A percentile compares a stretch with the other conserved stretches of the same genome.
Evolutionary conservation across 225 moss, liverwort and hornwort species (phyloP).

Genomic region (Polytrichum commune): DNA sequence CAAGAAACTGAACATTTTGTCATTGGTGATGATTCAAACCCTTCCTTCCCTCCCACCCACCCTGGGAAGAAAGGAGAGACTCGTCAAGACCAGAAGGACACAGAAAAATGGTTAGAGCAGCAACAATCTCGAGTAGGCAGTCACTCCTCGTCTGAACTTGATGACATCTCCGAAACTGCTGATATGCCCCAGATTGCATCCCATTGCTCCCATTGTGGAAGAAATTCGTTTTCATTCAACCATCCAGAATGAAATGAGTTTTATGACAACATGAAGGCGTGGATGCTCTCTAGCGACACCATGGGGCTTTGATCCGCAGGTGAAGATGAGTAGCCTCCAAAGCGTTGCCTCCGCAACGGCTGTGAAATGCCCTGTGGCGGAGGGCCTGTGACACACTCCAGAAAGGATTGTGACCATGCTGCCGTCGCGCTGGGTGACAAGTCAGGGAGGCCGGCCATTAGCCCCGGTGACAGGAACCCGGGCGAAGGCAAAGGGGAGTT

Average conservation of each 20-base stretch:
- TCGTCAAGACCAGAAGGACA: no score
- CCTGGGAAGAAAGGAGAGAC: no score
- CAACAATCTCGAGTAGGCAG: constrained; percentile 12
- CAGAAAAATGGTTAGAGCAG: constrained; percentile 1
- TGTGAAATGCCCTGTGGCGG: constrained; percentile 14
- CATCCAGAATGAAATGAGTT: background rate
- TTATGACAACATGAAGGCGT: constrained; percentile 30
- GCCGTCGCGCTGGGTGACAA: constrained; percentile 17
- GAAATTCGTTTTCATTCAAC: no score
- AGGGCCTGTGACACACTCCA: constrained; percentile 26
- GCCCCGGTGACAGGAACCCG: constrained; percentile 16
- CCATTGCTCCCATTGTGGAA: constrained; percentile 15
- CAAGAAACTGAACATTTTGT: no score
- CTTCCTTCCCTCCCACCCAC: no score
- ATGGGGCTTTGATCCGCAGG: constrained; percentile 17
- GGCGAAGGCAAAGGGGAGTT: constrained; percentile 43
- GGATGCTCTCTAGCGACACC: constrained; percentile 37
- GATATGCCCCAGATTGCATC: constrained; percentile 26
- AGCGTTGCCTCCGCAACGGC: constrained; percentile 27
- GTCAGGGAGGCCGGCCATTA: constrained; percentile 21
- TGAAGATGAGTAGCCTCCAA: constrained; percentile 14
- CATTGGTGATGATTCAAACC: no score
- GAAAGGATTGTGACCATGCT: constrained; percentile 28
- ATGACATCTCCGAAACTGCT: constrained; percentile 21
- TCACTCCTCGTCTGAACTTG: constrained; percentile 7